Base-by-base conservation (phyloP, 2,329 filamentous ascomycete species). In the Colletotrichum cereale region DNA sequence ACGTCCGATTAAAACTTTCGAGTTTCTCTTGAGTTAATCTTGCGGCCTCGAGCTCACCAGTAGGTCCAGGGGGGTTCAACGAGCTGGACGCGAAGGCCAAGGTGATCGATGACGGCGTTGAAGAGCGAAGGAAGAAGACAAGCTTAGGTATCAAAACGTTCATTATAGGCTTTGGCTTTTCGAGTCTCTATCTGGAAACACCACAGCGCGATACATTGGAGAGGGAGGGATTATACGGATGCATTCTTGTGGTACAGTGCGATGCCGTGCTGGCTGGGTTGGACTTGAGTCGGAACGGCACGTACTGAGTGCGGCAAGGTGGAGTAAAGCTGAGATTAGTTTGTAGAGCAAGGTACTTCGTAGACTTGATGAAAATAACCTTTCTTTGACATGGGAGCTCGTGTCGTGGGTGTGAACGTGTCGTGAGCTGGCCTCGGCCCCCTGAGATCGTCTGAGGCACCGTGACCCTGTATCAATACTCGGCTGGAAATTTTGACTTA, bases 381-480 rank as follows among this genome's bases (percentile, higher is more conserved):
- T 11, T 31, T 53, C 8, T n/a, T 34, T 34, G 18, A 21, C 50
- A 21, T 31, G 50, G 7, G 24, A 16, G 21, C 21, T 5, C 12
- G 31, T 21, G 34, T 52, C 14, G n/a, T 52, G 29, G 29, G 38
- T 24, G 47, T n/a, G 44, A 18, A 36, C 64, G 38, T 55, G 26
- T 50, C 14, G 26, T 24, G 48, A 21, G 47, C 56, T 48, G 44
- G 52, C 31, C 44, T 58, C 52, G 52, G 66, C 52, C 36, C 36
- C 52, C 6, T 10, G 38, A 50, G 34, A n/a, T 24, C 48, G 5
- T 10, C 18, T 12, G 24, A n/a, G 16, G n/a, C 29, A 10, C 12
- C 21, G 5, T 6, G 42, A 8, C 29, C 47, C 16, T 53, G 40
- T 42, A 29, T 18, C 42, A 12, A 21, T 29, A 5, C 21, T 34